A percentile compares a stretch with the other conserved stretches of the same genome.
phyloP scores from a whole-genome alignment of 805 yeast genomes.

The Yamadazyma laniorum region DNA sequence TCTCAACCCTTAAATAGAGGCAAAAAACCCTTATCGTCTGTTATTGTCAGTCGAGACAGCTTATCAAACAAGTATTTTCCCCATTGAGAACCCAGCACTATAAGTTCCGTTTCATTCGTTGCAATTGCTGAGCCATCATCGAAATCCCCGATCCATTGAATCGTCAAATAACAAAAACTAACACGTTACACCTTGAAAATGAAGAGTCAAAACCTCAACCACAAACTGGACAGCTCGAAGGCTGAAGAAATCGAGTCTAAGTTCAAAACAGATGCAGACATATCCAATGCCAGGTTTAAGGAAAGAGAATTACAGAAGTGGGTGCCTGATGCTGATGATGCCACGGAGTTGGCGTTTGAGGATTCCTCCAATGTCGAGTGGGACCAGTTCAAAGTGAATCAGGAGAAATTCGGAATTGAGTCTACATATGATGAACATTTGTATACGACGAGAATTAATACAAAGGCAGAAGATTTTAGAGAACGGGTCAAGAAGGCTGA shows the following conservation, averaged over 20 bases:
- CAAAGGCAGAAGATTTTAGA: conserved; percentile 67
- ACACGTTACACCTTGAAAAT: too few relatives aligned
- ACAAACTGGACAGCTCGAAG: conserved; percentile 1
- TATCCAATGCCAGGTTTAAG: conserved; percentile 50
- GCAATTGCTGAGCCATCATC: too few relatives aligned
- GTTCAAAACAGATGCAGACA: conserved; percentile 86
- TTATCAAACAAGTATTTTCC: too few relatives aligned
- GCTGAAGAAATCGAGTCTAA: conserved; percentile 11
- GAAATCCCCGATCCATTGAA: too few relatives aligned
- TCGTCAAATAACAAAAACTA: too few relatives aligned
- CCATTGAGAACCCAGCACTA: neutral
- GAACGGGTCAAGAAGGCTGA: conserved; percentile 70
- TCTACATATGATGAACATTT: conserved; percentile 81
- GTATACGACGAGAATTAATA: conserved; percentile 78
- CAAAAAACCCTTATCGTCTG: neutral
- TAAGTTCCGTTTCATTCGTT: too few relatives aligned
- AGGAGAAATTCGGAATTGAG: conserved; percentile 82
- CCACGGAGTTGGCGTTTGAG: conserved; percentile 29
- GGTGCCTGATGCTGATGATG: conserved; percentile 52
- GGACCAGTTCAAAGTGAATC: conserved; percentile 96
- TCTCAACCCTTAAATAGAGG: neutral
- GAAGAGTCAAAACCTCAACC: conserved; percentile 7
- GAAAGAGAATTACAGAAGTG: conserved; percentile 82
- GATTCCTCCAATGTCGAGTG: conserved; percentile 42
- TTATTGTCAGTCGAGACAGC: too few relatives aligned